Evolutionary conservation across 495 filamentous ascomycete genomes (phyloP).

Genomic region (Aspergillus diversus): DNA sequence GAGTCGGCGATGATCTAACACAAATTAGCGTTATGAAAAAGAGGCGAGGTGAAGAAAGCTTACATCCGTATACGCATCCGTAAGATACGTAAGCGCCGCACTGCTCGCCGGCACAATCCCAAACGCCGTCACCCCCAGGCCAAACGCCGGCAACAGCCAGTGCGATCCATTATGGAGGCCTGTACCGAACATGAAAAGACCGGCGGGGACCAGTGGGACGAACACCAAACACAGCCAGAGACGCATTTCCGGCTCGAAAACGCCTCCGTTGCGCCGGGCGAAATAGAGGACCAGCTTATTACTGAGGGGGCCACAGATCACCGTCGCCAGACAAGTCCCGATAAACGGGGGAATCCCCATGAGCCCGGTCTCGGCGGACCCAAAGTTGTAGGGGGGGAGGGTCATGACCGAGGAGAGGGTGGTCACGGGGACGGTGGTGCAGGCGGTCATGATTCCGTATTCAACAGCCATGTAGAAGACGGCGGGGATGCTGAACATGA

Average conservation of each 20-base stretch:
- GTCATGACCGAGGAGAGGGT: conserved; percentile 32
- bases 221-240: conserved; percentile 19
- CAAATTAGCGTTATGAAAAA: not conserved
- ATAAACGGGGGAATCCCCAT: conserved; percentile 36
- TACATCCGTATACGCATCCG: conserved; percentile 35
- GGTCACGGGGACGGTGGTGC: conserved; percentile 30
- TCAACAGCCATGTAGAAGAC: conserved; percentile 34
- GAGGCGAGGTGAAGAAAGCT: not conserved
- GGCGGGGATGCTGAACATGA: conserved; percentile 25
- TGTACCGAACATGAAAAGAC: conserved; percentile 31
- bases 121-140: conserved; percentile 30
- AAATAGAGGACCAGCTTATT: conserved; percentile 32
- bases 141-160: conserved; percentile 31
- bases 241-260: conserved; percentile 36
- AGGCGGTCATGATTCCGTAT: conserved; percentile 32
- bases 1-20: conserved; percentile 33
- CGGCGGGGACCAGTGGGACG: conserved; percentile 24
- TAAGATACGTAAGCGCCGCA: conserved; percentile 28
- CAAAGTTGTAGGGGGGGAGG: conserved; percentile 37
- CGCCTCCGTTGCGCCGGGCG: conserved; percentile 31
- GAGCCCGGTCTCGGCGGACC: conserved; percentile 35
- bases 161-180: conserved; percentile 25
- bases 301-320: conserved; percentile 34
- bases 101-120: conserved; percentile 19
- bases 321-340: conserved; percentile 31